Evolutionary conservation across 331 rosid species (phyloP), one percentile per base, ranked within the genome.

Genomic region (Phaseolus coccineus): DNA sequence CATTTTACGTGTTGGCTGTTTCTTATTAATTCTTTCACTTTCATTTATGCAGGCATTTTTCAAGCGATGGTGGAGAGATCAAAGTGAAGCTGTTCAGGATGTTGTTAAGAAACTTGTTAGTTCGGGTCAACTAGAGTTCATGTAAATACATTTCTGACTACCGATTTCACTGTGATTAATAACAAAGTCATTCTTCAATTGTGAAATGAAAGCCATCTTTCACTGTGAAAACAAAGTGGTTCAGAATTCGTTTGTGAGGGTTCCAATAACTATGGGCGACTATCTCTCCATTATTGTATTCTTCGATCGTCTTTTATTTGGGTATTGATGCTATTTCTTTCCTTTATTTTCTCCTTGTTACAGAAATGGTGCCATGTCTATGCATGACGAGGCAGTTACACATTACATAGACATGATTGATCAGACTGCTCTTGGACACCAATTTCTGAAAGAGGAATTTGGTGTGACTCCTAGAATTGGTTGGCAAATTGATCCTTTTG

Each of bases 401-500:
- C 93, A 93, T 82, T 96, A 93, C 84, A 87, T 96, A 52, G 98
- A 96, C 86, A 87, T 93, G 96, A 88, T 96, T 83, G 98, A 96
- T 84, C 99, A 96, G 86, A 96, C 99, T 33, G 77, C 98, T 62
- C 90, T 96, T 24, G 98, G 99, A 77, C 99, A 96, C 81, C 90
- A 51, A 14, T 93, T 90, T 87, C 46, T 96, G 33, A 88, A 88
- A 86, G 81, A 73, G 69, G 91, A 90, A 81, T 96, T 96, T 63
- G 87, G 80, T 25, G 83, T 87, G 62, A 90, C 91, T 84, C 99
- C 99, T 13, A 93, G 98, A 87, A 81, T 93, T 77, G 99, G 99
- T 80, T 96, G 99, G 99, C 99, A 96, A 77, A 96, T 96, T 65
- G 98, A 96, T 81, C 99, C 99, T 8, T 96, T 93, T 85, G 99